Percentiles rank a stretch among this genome's conserved stretches.
Conservation (phyloP, 2,329 filamentous ascomycete genomes). For the Colletotrichum cereale region DNA sequence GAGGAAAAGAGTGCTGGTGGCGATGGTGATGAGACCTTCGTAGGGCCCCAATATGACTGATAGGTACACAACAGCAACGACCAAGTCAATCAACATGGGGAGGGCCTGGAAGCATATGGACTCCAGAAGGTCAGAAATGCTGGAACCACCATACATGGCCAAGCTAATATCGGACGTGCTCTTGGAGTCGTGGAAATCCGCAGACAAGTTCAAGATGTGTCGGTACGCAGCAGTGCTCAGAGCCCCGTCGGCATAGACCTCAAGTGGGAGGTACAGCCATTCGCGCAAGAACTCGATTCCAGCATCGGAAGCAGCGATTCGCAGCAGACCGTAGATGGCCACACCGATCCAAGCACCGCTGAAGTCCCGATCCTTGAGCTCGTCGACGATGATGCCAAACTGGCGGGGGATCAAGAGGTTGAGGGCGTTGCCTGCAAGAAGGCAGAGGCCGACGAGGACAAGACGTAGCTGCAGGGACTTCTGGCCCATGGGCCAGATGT, state of each 20-base stretch:
- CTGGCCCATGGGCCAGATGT: slow-evolving; percentile 81
- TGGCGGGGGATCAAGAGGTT: slow-evolving; percentile 86
- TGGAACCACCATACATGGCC: slow-evolving; percentile 66
- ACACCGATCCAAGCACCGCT: slow-evolving; percentile 64
- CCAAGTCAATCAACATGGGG: slow-evolving; percentile 71
- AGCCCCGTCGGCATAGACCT: slow-evolving; percentile 67
- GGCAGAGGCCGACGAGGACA: slow-evolving; percentile 73
- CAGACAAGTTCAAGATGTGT: slow-evolving; percentile 71
- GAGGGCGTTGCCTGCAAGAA: slow-evolving; percentile 78
- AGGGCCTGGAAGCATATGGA: slow-evolving; percentile 69
- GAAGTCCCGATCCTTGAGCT: slow-evolving; percentile 57
- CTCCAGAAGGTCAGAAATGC: slow-evolving; percentile 68
- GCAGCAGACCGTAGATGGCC: slow-evolving; percentile 62
- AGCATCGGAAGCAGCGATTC: slow-evolving; percentile 66
- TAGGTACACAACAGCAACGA: slow-evolving; percentile 70
- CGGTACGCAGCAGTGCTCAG: slow-evolving; percentile 68
- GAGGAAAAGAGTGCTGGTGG: slow-evolving; percentile 68
- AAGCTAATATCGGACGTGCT: slow-evolving; percentile 70
- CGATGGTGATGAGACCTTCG: slow-evolving; percentile 72
- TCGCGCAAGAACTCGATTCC: slow-evolving; percentile 66
- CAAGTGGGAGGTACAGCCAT: slow-evolving; percentile 70
- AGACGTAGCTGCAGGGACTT: slow-evolving; percentile 76
- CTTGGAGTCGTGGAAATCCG: slow-evolving; percentile 72
- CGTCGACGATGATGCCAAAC: slow-evolving; percentile 82
- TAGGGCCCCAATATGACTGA: slow-evolving; percentile 70